Evolutionary conservation across 2,329 filamentous ascomycete species (phyloP).

Genomic region (Alternaria alternata): DNA sequence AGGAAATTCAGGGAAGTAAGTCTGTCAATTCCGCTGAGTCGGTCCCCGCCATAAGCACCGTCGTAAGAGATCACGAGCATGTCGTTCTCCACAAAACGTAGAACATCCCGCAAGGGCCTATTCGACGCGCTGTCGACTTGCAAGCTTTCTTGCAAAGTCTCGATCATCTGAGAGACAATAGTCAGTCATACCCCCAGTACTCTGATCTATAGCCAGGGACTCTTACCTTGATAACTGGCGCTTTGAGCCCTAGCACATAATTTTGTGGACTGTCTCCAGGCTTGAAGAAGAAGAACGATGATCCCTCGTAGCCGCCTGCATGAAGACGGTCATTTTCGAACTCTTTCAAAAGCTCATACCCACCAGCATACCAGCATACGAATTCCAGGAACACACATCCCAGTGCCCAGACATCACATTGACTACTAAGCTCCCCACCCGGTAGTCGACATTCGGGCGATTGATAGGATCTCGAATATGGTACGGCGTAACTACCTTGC

Average conservation of each 20-base stretch:
- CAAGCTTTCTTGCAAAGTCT: neutral
- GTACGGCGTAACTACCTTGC: neutral
- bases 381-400: slow-evolving; percentile 87
- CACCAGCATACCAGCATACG: slow-evolving; percentile 10
- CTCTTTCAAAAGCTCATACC: neutral
- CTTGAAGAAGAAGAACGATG: no score
- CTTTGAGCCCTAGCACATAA: neutral
- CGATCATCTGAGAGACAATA: neutral
- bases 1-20: neutral
- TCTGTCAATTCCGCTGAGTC: neutral
- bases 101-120: neutral
- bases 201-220: neutral
- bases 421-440: neutral
- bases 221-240: neutral
- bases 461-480: neutral
- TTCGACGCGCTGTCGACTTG: neutral
- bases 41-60: neutral
- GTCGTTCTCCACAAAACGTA: neutral
- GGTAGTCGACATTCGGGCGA: slow-evolving; percentile 4
- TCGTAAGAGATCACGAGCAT: neutral
- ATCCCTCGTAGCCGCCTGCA: no score
- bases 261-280: neutral
- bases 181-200: neutral
- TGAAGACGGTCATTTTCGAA: neutral
- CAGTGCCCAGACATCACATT: slow-evolving; percentile 82